phyloP scores from a whole-genome alignment of 2,329 filamentous ascomycete genomes.

The Phoma herbarum region DNA sequence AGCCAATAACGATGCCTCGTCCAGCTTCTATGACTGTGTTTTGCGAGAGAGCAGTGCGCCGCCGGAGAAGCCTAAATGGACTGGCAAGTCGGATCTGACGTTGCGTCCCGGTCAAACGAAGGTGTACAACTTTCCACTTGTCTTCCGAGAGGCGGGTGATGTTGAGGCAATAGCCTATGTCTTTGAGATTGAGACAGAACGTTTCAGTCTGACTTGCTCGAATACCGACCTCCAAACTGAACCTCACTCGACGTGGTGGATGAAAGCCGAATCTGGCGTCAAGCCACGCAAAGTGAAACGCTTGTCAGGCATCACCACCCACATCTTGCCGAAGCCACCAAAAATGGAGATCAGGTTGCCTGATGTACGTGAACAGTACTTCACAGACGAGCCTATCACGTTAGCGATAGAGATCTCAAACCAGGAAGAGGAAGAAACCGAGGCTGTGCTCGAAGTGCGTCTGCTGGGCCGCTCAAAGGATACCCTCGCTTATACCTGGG shows the following conservation, averaged over 20 bases:
- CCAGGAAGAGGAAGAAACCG: conserved; percentile 80
- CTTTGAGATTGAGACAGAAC: conserved; percentile 69
- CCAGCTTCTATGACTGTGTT: conserved; percentile 32
- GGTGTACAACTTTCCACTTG: conserved; percentile 75
- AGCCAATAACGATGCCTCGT: conserved; percentile 23
- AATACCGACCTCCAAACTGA: conserved; percentile 56
- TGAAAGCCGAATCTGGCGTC: conserved; percentile 31
- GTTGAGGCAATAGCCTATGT: conserved; percentile 71
- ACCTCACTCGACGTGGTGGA: conserved; percentile 47
- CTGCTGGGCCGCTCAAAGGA: conserved; percentile 67
- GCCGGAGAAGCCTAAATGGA: conserved; percentile 53
- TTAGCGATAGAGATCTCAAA: conserved; percentile 78
- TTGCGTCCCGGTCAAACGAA: conserved; percentile 72
- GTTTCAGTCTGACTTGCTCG: conserved; percentile 73
- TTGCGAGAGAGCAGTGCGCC: conserved; percentile 40
- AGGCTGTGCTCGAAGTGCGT: conserved; percentile 73
- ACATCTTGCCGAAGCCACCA: conserved; percentile 86
- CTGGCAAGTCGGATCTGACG: conserved; percentile 69
- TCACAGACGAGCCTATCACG: conserved; percentile 79
- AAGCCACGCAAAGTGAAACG: conserved; percentile 43
- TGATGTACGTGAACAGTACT: conserved; percentile 75
- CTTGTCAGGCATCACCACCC: conserved; percentile 63
- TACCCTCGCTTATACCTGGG: conserved; percentile 58
- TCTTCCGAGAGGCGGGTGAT: conserved; percentile 83
- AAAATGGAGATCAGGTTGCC: conserved; percentile 81